Evolutionary conservation across 2,329 filamentous ascomycete species (phyloP).

Genomic region (Aurifilum marmelostoma): DNA sequence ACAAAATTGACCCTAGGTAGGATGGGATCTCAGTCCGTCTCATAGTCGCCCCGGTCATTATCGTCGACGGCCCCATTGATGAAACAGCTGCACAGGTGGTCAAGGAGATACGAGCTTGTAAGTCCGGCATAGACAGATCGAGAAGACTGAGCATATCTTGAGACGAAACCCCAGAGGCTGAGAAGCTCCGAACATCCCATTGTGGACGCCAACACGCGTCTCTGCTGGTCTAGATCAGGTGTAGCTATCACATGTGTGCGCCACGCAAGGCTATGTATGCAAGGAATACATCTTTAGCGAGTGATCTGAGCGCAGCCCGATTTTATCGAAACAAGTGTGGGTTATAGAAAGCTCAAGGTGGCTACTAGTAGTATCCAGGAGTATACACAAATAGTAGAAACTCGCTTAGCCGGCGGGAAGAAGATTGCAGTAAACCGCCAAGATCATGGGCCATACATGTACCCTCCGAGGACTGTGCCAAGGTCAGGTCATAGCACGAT

Average conservation of each 20-base stretch:
- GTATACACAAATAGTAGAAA: too few relatives aligned
- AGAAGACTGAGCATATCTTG: conserved; percentile 41
- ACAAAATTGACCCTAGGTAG: too few relatives aligned
- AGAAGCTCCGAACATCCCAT: conserved; percentile 59
- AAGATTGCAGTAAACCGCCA: neutral
- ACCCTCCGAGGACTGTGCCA: neutral
- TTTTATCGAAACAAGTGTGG: neutral
- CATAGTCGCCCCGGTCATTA: too few relatives aligned
- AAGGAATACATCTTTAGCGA: conserved; percentile 51
- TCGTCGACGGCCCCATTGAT: neutral
- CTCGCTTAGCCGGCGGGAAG: neutral
- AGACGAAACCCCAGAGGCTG: conserved; percentile 52
- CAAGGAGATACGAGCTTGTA: neutral
- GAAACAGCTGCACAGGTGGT: too few relatives aligned
- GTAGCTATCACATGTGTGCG: conserved; percentile 45
- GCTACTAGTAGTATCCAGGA: too few relatives aligned
- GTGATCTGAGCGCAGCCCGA: neutral
- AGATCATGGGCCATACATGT: neutral
- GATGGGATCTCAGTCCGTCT: too few relatives aligned
- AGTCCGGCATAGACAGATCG: conserved; percentile 44
- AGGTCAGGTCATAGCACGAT: too few relatives aligned
- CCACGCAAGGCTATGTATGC: conserved; percentile 60
- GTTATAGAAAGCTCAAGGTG: neutral
- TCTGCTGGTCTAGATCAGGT: conserved; percentile 47
- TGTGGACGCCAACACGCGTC: conserved; percentile 51